Conservation (phyloP, 352 stramenopile genomes). For the Halophytophthora batemanensis region DNA sequence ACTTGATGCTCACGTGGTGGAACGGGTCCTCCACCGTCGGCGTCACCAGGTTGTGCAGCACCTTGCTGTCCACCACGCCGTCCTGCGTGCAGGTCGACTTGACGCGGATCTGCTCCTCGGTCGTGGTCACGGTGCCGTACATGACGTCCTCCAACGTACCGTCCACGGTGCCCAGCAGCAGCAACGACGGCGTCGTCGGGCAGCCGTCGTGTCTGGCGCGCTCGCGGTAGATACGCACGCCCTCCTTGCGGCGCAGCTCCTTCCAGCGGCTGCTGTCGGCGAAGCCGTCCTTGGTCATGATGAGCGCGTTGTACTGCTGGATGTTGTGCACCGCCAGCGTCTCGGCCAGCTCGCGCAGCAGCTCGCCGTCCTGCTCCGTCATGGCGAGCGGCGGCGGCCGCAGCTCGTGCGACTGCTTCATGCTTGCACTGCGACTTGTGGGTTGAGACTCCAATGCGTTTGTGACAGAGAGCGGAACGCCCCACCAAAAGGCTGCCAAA, state of each 20-base stretch:
- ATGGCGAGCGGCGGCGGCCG: conserved; percentile 21
- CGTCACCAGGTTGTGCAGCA: conserved; percentile 44
- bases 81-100: conserved; percentile 51
- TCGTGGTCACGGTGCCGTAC: conserved; percentile 43
- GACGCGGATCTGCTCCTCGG: conserved; percentile 44
- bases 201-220: conserved; percentile 17
- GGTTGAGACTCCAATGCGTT: conserved; percentile 16
- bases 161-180: conserved; percentile 50
- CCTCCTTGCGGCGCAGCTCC: conserved; percentile 32
- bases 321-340: conserved; percentile 43
- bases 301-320: conserved; percentile 42
- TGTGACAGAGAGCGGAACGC: conserved; percentile 17
- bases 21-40: conserved; percentile 42
- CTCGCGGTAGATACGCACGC: conserved; percentile 37
- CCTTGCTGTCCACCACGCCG: conserved; percentile 44
- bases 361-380: conserved; percentile 27
- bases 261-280: conserved; percentile 33
- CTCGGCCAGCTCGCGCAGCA: conserved; percentile 33
- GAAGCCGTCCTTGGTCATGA: conserved; percentile 39
- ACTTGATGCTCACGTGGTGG: conserved; percentile 48
- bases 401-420: conserved; percentile 25
- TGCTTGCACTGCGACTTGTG: conserved; percentile 7
- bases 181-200: conserved; percentile 36
- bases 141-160: conserved; percentile 64
- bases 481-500: no score